These are phyloP conservation scores for Annulohypoxylon stygium DNA, from an alignment of 495 filamentous ascomycete genomes.

Conservation along the genomic window DNA sequence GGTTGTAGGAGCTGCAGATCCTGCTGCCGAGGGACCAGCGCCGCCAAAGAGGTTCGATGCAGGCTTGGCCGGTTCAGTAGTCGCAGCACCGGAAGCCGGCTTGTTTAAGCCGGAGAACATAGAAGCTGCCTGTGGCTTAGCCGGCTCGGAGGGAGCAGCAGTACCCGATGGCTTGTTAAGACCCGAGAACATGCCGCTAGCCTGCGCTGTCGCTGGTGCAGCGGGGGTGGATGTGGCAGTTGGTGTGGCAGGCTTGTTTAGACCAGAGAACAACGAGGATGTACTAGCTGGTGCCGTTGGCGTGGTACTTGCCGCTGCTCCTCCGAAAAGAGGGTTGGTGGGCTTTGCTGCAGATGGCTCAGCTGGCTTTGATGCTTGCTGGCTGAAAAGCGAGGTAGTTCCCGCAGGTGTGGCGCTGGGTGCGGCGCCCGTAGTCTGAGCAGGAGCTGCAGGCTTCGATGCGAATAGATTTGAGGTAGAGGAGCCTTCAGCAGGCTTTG, in stretches of 20 bases:
- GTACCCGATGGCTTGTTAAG: conserved; percentile 41
- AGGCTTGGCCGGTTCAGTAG: conserved; percentile 47
- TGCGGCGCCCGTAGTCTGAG: conserved; percentile 27
- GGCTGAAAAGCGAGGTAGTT: conserved; percentile 28
- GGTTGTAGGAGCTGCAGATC: conserved; percentile 36
- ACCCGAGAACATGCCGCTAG: conserved; percentile 42
- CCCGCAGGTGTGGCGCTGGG: conserved; percentile 13
- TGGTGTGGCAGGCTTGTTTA: conserved; percentile 30
- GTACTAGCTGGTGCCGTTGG: conserved; percentile 31
- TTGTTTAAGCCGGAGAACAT: conserved; percentile 35
- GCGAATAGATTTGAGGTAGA: conserved; percentile 33
- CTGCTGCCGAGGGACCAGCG: conserved; percentile 42
- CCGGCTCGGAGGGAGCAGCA: conserved; percentile 36
- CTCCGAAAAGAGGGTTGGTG: conserved; percentile 19
- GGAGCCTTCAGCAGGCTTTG: conserved; percentile 44
- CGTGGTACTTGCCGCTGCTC: conserved; percentile 20
- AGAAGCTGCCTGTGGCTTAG: conserved; percentile 34
- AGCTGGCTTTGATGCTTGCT: conserved; percentile 45
- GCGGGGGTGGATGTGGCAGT: conserved; percentile 23
- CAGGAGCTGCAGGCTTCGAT: conserved; percentile 33
- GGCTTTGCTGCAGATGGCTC: conserved; percentile 41
- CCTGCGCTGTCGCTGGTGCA: conserved; percentile 46
- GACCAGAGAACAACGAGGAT: conserved; percentile 35
- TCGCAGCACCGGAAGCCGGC: conserved; percentile 27
- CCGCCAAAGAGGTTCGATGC: conserved; percentile 51